Percentiles rank a stretch among this genome's conserved stretches.
phyloP scores from a whole-genome alignment of 768 basidiomycete species.

The Mycena albidolilacea region DNA sequence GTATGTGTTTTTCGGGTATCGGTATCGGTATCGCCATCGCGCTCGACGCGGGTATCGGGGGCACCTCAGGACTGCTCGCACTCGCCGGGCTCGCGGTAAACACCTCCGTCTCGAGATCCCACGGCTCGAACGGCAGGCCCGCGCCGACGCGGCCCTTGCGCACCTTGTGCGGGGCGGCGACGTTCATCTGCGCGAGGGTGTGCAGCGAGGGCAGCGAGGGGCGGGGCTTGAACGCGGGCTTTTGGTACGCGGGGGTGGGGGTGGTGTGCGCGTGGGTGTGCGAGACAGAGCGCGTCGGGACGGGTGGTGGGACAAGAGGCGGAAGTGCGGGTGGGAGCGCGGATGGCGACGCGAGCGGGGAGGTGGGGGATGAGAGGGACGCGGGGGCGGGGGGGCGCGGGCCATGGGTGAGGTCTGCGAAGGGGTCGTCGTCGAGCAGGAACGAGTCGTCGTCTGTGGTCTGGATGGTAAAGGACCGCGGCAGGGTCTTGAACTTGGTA shows the following conservation, averaged over 20 bases:
- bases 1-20: background rate
- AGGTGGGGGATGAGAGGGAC: slow-evolving; percentile 7
- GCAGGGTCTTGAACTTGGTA: slow-evolving; percentile 44
- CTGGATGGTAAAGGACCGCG: slow-evolving; percentile 42
- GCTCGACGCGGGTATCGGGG: background rate
- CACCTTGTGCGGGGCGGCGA: slow-evolving; percentile 63
- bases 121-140: slow-evolving; percentile 67
- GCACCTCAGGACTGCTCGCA: background rate
- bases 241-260: slow-evolving; percentile 62
- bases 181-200: slow-evolving; percentile 65
- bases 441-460: slow-evolving; percentile 36
- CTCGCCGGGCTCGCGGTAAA: slow-evolving; percentile 28
- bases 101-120: slow-evolving; percentile 54
- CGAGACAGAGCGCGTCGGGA: slow-evolving; percentile 38
- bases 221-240: slow-evolving; percentile 63
- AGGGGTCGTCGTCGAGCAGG: slow-evolving; percentile 81
- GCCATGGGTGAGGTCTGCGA: slow-evolving; percentile 67
- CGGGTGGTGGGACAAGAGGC: slow-evolving; percentile 21
- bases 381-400: background rate
- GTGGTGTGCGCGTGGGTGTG: slow-evolving; percentile 49
- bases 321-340: slow-evolving; percentile 37
- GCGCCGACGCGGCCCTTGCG: slow-evolving; percentile 69
- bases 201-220: slow-evolving; percentile 68
- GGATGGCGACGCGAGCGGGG: slow-evolving; percentile 6
- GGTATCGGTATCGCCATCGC: background rate